Evolutionary conservation across 768 basidiomycete species (phyloP).

Genomic region (Phaeolepiota aurea): DNA sequence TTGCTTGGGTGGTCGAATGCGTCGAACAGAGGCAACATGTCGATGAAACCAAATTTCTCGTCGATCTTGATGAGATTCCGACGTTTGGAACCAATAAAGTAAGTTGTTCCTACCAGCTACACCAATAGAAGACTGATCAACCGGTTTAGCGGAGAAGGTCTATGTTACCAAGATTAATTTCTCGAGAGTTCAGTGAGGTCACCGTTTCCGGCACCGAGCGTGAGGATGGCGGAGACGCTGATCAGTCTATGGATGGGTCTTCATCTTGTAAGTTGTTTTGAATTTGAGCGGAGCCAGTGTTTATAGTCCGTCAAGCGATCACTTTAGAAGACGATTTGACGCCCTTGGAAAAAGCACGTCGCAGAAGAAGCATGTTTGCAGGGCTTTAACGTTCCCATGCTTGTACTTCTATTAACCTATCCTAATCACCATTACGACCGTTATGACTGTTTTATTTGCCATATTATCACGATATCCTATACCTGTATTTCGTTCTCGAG

Average conservation of each 20-base stretch:
- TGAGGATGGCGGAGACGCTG: conserved; percentile 20
- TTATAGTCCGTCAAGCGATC: conserved; percentile 33
- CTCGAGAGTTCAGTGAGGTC: conserved; percentile 18
- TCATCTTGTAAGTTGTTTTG: conserved; percentile 27
- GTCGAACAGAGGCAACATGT: conserved; percentile 57
- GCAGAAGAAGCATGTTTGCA: conserved; percentile 32
- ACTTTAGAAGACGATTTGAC: conserved; percentile 47
- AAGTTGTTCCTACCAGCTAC: too few species aligned
- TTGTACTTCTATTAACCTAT: background rate
- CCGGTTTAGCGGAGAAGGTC: conserved; percentile 68
- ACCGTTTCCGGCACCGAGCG: conserved; percentile 15
- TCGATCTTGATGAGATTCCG: conserved; percentile 55
- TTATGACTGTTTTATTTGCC: too few species aligned
- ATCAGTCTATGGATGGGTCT: conserved; percentile 36
- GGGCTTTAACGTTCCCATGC: conserved; percentile 11
- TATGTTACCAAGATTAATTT: conserved; percentile 57
- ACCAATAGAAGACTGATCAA: too few species aligned
- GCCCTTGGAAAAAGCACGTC: conserved; percentile 61
- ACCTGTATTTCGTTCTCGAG: background rate
- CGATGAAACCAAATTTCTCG: conserved; percentile 56
- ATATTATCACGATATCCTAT: background rate
- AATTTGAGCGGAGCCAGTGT: conserved; percentile 8
- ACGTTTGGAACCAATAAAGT: conserved; percentile 62
- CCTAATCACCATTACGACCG: conserved; percentile 4
- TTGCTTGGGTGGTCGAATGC: conserved; percentile 87